Conservation (phyloP, 768 basidiomycete genomes). For the Cytidiella melzeri region DNA sequence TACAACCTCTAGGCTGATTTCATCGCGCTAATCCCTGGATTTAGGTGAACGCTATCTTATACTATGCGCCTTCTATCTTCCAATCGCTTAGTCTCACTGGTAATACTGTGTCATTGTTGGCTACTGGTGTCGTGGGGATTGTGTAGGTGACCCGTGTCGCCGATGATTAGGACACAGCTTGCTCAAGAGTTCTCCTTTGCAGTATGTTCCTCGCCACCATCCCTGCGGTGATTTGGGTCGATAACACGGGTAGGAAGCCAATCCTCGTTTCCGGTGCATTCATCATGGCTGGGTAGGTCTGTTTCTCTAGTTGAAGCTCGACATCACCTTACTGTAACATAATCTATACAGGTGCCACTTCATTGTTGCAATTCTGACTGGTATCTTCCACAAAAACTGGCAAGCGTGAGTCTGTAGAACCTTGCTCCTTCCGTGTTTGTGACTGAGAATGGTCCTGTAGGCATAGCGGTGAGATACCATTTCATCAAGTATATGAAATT, state of each 20-base stretch:
- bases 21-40: no score
- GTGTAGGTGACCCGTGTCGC: constrained; percentile 43
- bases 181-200: not conserved
- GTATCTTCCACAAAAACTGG: constrained; percentile 54
- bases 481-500: no score
- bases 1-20: not conserved
- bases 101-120: constrained; percentile 50
- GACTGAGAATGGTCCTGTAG: no score
- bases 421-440: not conserved
- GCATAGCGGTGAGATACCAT: no score
- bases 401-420: constrained; percentile 27
- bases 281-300: constrained; percentile 56
- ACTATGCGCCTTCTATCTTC: constrained; percentile 75
- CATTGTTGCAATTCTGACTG: constrained; percentile 61
- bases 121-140: constrained; percentile 73
- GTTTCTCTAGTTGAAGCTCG: no score
- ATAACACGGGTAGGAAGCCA: constrained; percentile 70
- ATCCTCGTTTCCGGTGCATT: constrained; percentile 70
- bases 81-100: constrained; percentile 51
- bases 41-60: constrained; percentile 58
- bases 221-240: constrained; percentile 78
- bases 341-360: constrained; percentile 54
- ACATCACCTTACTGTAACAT: constrained; percentile 18
- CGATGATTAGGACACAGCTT: no score
- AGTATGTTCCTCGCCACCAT: constrained; percentile 76